These are phyloP conservation scores for Moricandia arvensis DNA, from an alignment of 345 rosid species.

Conservation along the genomic window DNA sequence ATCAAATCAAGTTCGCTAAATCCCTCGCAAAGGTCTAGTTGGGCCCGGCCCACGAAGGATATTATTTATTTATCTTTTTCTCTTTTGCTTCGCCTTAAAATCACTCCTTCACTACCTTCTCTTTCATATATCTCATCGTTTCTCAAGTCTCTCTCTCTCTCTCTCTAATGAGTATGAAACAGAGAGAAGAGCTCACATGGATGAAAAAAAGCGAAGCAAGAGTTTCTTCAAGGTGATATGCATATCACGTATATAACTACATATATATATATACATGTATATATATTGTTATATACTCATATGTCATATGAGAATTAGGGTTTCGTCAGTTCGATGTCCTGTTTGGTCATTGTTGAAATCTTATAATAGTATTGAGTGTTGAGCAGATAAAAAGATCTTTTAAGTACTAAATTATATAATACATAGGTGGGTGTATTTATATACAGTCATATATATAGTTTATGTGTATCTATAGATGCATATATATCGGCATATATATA, in stretches of 20 bases:
- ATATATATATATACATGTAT: neutral
- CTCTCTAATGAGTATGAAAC: conserved; percentile 31
- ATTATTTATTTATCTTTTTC: neutral
- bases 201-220: neutral
- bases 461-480: conserved; percentile 13
- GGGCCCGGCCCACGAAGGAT: conserved; percentile 40
- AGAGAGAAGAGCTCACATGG: conserved; percentile 30
- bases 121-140: conserved; percentile 4
- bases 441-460: neutral
- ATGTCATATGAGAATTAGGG: conserved; percentile 3
- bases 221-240: conserved; percentile 41
- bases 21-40: conserved; percentile 9
- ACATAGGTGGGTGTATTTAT: neutral
- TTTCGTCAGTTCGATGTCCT: conserved; percentile 19
- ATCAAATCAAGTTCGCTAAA: conserved; percentile 1
- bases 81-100: conserved; percentile 11
- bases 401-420: neutral
- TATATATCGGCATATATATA: conserved; percentile 8
- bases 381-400: neutral
- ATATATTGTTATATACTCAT: neutral
- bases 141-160: conserved; percentile 7
- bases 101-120: conserved; percentile 12
- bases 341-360: conserved; percentile 6
- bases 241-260: neutral
- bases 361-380: neutral